Base-by-base conservation (phyloP, 257 asterid species). In the Scutellaria minor region DNA sequence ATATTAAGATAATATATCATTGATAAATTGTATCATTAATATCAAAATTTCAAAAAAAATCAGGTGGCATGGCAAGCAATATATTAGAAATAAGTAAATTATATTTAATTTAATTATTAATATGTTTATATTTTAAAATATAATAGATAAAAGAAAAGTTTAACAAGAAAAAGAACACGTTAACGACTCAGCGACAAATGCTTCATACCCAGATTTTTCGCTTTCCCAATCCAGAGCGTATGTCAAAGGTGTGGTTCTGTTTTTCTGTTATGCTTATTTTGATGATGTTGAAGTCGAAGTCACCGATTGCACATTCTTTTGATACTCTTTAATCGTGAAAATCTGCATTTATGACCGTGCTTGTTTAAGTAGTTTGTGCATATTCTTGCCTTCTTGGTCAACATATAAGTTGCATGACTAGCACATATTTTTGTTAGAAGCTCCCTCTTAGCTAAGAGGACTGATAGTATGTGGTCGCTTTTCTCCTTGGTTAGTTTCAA, bases 151-250 rank as follows among this genome's bases (percentile, higher is more conserved):
- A 18, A n/a, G n/a, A n/a, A n/a, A n/a, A n/a, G n/a, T n/a, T n/a
- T n/a, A n/a, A n/a, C 56, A 89, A 87, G 89, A 96, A 91, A 78
- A 91, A 89, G 81, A 94, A 89, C 85, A 88, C 88, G 96, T 81
- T 94, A 85, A 88, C 89, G 97, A 85, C 93, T 71, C 97, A 94
- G 76, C 91, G 96, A 7, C 96, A 94, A 77, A 91, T 91, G 96
- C 97, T 94, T 65, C 77, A 89, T 54, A 87, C 99, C 70, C 96
- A 91, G 77, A 91, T 87, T 79, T 79, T 94, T 6, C 85, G 88
- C 0, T 94, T 88, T 52, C 86, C 89, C 15, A 89, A 89, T 74
- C 98, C 96, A 7, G 98, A 94, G 81, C 96, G 98, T 81, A 66
- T 91, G 66, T 80, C 98, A 51, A 94, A 94, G 97, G 97, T 91